Base-by-base conservation (phyloP, 208 protist species). In the Leishmania mexicana region DNA sequence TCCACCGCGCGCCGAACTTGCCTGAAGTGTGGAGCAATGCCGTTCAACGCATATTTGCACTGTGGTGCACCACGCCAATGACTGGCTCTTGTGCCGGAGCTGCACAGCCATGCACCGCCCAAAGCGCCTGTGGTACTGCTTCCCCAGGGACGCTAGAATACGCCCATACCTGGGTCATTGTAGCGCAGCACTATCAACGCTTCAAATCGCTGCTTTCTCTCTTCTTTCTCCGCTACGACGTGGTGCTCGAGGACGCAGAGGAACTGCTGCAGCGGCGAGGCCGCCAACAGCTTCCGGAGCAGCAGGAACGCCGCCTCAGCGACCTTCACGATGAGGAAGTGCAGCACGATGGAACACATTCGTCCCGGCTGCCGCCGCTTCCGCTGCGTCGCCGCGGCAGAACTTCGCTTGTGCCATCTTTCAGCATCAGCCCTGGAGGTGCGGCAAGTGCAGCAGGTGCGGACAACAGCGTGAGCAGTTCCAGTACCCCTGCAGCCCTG, bases 171-270 rank as follows among this genome's bases (percentile, higher is more conserved):
- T 86, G 83, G 83, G 68, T 83, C 11, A 21, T 82, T 35, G 17
- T 93, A 49, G 88, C 85, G 10, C 75, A 91, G 77, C 92, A 96
- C 83, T 96, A 89, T 81, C 81, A 84, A 76, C 84, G 87, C 53
- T 89, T 96, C 67, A 83, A 86, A 64, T 84, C 86, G 40, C 78
- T 92, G 54, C 78, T 94, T 19, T 87, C 84, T 35, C 83, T 90
- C 83, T 83, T 85, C 31, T 84, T 89, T 60, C 67, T 86, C 51
- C 86, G 83, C 65, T 80, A 83, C 80, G 65, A 87, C 74, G 79
- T 68, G 45, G 31, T 76, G 31, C 57, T 86, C 54, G 78, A 86
- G 42, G 83, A 83, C 11, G 10, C 67, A 71, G 83, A 86, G 57
- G 79, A 86, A 67, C 67, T 77, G 74, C 71, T 68, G 78, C 76